phyloP scores from a whole-genome alignment of 78 protist genomes.

The Dictyostelium firmibasis region DNA sequence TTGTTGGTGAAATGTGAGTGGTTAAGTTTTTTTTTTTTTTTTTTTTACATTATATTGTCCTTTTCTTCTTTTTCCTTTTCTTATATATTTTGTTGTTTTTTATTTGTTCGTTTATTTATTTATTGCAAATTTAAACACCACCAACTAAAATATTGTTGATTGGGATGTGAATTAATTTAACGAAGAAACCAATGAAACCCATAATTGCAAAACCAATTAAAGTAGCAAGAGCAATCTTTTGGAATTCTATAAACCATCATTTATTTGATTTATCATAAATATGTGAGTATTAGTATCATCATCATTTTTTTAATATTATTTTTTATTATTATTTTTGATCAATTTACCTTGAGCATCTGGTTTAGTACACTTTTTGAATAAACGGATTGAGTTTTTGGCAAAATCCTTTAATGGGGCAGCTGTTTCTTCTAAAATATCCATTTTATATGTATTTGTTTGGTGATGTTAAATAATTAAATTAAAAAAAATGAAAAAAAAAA shows the following conservation, averaged over 20 bases:
- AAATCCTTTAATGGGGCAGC: conserved; percentile 79
- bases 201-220: conserved; percentile 92
- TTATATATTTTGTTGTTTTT: neutral
- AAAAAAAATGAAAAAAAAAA: neutral
- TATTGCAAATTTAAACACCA: conserved; percentile 35
- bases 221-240: conserved; percentile 91
- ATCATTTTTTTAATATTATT: neutral
- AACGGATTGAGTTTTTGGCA: conserved; percentile 82
- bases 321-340: neutral
- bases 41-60: neutral
- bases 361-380: conserved; percentile 83
- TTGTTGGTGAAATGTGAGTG: no score
- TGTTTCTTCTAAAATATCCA: conserved; percentile 73
- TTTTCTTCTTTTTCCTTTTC: neutral
- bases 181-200: conserved; percentile 97
- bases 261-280: neutral
- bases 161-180: conserved; percentile 96
- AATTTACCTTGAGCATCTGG: conserved; percentile 82
- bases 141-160: conserved; percentile 95
- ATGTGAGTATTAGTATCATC: neutral
- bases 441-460: conserved; percentile 6
- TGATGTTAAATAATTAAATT: neutral
- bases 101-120: neutral
- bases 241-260: conserved; percentile 89
- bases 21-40: neutral